phyloP scores from a whole-genome alignment of 2,329 filamentous ascomycete genomes.

The Mollisia scopiformis region DNA sequence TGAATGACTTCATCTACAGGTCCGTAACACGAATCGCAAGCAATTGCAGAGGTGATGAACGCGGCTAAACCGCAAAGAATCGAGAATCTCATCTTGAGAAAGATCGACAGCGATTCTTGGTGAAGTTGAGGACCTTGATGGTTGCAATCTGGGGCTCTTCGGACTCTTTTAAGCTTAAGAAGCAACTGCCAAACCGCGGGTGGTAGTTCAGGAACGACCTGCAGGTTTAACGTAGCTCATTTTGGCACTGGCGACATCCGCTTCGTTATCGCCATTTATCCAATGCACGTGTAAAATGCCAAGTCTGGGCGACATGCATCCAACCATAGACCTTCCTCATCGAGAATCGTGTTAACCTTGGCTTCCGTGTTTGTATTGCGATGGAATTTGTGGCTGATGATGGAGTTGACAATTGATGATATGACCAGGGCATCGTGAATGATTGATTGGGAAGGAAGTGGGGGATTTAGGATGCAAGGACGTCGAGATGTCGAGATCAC shows the following conservation, averaged over 20 bases:
- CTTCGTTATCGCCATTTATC: constrained; percentile 6
- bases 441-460: not conserved
- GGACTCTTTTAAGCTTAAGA: constrained; percentile 10
- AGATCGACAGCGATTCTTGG: not conserved
- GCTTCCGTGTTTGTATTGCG: too few relatives aligned
- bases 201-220: constrained; percentile 7
- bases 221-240: not conserved
- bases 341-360: not conserved
- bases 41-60: constrained; percentile 31
- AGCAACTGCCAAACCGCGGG: not conserved
- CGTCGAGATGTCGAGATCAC: too few relatives aligned
- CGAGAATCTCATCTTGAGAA: constrained; percentile 23
- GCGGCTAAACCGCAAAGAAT: constrained; percentile 21
- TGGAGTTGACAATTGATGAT: not conserved
- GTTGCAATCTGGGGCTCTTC: not conserved
- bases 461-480: not conserved
- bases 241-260: constrained; percentile 13
- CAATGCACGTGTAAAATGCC: constrained; percentile 11
- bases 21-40: constrained; percentile 47
- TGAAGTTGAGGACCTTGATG: constrained; percentile 9
- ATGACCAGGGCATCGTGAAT: not conserved
- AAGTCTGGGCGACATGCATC: constrained; percentile 1
- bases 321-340: constrained; percentile 9
- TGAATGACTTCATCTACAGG: constrained; percentile 46
- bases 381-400: not conserved